phyloP scores from a whole-genome alignment of 768 basidiomycete genomes.

The Rhodotorula sphaerocarpa region DNA sequence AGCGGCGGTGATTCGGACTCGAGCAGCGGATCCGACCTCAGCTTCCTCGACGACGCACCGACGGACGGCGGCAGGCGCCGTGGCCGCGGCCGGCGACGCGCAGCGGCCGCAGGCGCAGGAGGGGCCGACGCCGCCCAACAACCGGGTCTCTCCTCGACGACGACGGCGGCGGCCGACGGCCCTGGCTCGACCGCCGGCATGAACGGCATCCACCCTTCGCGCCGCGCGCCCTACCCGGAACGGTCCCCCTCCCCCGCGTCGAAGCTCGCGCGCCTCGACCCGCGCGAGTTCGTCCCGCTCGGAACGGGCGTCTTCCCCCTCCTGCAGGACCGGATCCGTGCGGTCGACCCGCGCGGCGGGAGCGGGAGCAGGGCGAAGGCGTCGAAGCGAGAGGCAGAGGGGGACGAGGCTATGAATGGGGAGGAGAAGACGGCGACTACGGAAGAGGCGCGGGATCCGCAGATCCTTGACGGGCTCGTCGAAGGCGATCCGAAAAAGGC shows the following conservation, averaged over 20 bases:
- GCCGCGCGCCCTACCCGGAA: conserved; percentile 23
- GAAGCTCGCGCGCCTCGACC: conserved; percentile 8
- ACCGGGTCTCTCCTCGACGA: no score
- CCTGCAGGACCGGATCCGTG: conserved; percentile 4
- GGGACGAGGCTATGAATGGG: not conserved
- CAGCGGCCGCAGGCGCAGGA: not conserved
- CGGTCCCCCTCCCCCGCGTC: conserved; percentile 11
- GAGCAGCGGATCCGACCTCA: conserved; percentile 9
- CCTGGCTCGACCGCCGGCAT: no score
- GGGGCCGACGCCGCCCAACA: no score
- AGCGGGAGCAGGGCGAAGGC: no score
- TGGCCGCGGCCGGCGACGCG: not conserved
- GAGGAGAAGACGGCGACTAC: not conserved
- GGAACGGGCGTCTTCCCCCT: conserved; percentile 26
- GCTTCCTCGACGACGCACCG: conserved; percentile 10
- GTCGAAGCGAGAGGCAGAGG: conserved; percentile 3
- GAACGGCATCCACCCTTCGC: no score
- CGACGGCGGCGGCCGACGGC: not conserved
- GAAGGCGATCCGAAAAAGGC: no score
- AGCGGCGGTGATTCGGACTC: not conserved
- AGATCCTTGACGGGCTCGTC: conserved; percentile 2
- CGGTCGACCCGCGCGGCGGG: not conserved
- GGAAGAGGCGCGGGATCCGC: conserved; percentile 3
- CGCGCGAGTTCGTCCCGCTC: conserved; percentile 21
- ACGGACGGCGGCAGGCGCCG: conserved; percentile 3